Base-by-base conservation (phyloP, 148 eudicot species). In the Rhododendron williamsianum region DNA sequence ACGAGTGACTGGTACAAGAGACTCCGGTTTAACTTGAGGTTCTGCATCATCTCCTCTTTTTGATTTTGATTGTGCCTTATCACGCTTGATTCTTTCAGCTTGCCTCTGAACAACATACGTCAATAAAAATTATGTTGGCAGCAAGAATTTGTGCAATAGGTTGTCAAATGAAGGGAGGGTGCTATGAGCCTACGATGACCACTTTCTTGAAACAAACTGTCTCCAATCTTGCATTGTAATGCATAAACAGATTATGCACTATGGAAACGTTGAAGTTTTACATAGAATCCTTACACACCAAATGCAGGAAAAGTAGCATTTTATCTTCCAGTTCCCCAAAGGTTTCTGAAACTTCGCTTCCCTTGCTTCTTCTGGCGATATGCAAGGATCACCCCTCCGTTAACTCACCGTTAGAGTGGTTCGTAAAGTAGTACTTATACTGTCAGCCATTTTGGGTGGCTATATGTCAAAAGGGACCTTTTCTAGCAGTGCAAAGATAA, bases 1-100 rank as follows among this genome's bases (percentile, higher is more conserved):
- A 76, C 92, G 94, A 90, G 92, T 87, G 87, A 97, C 96, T 13
- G 99, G 94, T 88, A 97, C 99, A 80, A 97, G 83, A 52, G 94
- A 92, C 63, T 94, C 98, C 54, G 94, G 98, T 78, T 88, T 90
- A 78, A 86, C 81, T 76, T 88, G 90, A 87, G 98, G 98, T 83
- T 90, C 95, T 73, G 88, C 86, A 86, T 97, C 98, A 90, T 97
- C 98, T 88, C 98, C 98, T 92, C 98, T 91, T 91, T 90, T 93
- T 23, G 81, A 86, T 80, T 92, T 93, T 23, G 81, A 86, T 80
- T 92, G 97, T 15, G 87, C 88, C 91, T 93, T 97, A 45, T 91
- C 99, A 77, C 94, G 93, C 87, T 90, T 97, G 65, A 95, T 90
- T 89, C 98, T 94, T 30, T 91, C 96, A 82, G 98, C 89, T 89